Conservation (phyloP, 306 rosid genomes). For the Mucuna pruriens region DNA sequence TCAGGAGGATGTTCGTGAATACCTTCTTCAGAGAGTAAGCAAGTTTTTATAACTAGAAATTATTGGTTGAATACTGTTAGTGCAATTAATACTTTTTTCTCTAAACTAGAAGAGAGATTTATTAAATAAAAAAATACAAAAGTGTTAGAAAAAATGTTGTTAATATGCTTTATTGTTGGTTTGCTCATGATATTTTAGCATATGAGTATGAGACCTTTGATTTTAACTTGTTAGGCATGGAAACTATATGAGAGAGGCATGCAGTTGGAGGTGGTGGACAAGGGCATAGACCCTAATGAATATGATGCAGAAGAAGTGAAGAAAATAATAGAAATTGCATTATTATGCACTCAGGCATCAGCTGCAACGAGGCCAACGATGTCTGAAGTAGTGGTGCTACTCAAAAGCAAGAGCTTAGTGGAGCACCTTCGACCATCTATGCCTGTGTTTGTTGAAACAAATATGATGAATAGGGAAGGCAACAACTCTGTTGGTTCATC, state of each 20-base stretch:
- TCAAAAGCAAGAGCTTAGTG: constrained; percentile 47
- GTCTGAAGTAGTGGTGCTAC: constrained; percentile 58
- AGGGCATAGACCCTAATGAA: constrained; percentile 42
- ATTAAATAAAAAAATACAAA: no score
- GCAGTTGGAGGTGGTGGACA: constrained; percentile 53
- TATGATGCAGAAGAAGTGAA: constrained; percentile 53
- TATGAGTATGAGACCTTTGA: no score
- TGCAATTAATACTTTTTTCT: no score
- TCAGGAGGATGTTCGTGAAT: constrained; percentile 48
- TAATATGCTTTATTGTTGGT: no score
- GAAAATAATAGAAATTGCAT: constrained; percentile 54
- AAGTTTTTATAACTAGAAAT: neutral
- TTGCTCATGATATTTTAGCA: no score
- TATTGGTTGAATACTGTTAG: no score
- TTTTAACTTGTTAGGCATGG: constrained; percentile 55
- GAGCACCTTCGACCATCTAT: constrained; percentile 43
- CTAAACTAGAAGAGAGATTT: no score
- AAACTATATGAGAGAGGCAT: constrained; percentile 46
- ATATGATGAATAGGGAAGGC: constrained; percentile 25
- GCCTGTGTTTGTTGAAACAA: constrained; percentile 57
- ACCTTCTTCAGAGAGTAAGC: constrained; percentile 66
- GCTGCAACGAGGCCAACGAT: constrained; percentile 59
- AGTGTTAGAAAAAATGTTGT: no score
- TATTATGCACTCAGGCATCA: constrained; percentile 61
- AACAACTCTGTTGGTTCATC: constrained; percentile 50